These are phyloP conservation scores for Angomonas ambiguus DNA, from an alignment of 208 protist genomes.

Conservation along the genomic window DNA sequence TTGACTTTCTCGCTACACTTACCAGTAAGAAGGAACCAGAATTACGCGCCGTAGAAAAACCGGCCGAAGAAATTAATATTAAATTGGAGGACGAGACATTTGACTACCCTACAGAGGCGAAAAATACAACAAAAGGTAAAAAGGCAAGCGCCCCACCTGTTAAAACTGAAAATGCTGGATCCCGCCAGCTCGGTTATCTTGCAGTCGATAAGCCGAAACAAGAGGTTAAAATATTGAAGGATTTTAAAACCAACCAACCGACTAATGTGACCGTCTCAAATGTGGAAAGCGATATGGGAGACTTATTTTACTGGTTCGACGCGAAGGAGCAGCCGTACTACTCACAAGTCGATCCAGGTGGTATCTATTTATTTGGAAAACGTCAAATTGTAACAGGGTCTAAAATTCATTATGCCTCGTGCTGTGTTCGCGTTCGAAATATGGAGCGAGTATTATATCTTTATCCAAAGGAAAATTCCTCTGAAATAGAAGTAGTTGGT, in stretches of 20 bases:
- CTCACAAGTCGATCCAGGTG: constrained; percentile 64
- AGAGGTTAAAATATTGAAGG: constrained; percentile 18
- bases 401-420: constrained; percentile 42
- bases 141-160: neutral
- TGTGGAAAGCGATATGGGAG: constrained; percentile 3
- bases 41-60: neutral
- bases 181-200: too few relatives aligned
- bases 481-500: constrained; percentile 64
- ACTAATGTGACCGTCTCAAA: neutral
- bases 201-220: constrained; percentile 28
- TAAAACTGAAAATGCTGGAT: constrained; percentile 16
- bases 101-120: constrained; percentile 8
- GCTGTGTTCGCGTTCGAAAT: constrained; percentile 84
- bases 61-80: neutral
- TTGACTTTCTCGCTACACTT: constrained; percentile 26
- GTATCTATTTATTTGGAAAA: constrained; percentile 90
- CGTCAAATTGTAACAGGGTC: constrained; percentile 31
- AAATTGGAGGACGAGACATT: constrained; percentile 22
- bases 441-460: constrained; percentile 74
- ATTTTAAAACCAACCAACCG: constrained; percentile 2
- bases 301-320: constrained; percentile 85
- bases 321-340: constrained; percentile 78
- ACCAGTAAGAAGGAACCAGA: neutral
- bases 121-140: constrained; percentile 6
- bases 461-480: constrained; percentile 50